A percentile compares a stretch with the other conserved stretches of the same genome.
phyloP scores from a whole-genome alignment of 2,329 filamentous ascomycete genomes.

The Ophiosphaerella korrae region DNA sequence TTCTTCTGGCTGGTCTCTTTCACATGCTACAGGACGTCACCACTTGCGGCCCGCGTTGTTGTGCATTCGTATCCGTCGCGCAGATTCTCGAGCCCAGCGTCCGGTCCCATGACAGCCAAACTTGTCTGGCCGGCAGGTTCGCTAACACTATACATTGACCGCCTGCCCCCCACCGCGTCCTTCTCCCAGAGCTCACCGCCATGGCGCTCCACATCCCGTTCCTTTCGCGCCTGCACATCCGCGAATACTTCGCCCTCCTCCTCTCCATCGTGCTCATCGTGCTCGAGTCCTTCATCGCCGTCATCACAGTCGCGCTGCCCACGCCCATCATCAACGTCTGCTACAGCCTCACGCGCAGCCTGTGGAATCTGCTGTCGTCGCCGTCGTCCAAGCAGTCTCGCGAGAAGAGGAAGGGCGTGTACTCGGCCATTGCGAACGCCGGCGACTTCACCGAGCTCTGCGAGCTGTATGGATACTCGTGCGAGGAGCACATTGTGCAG shows the following conservation, averaged over 20 bases:
- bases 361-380: slow-evolving; percentile 81
- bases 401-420: slow-evolving; percentile 73
- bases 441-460: slow-evolving; percentile 95
- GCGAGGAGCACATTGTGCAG: slow-evolving; percentile 95
- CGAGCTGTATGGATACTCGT: slow-evolving; percentile 85
- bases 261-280: slow-evolving; percentile 82
- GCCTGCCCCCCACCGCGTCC: too few species aligned
- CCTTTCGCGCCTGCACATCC: slow-evolving; percentile 63
- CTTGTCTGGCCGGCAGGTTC: too few species aligned
- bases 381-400: slow-evolving; percentile 71
- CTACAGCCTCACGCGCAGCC: slow-evolving; percentile 78
- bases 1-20: too few species aligned
- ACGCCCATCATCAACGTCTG: slow-evolving; percentile 79
- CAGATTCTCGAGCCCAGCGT: too few species aligned
- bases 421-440: slow-evolving; percentile 79
- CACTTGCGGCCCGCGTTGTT: too few species aligned
- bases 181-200: background rate
- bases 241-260: slow-evolving; percentile 86
- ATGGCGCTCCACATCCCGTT: slow-evolving; percentile 63
- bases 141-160: too few species aligned
- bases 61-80: too few species aligned
- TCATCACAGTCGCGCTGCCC: slow-evolving; percentile 86
- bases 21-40: too few species aligned
- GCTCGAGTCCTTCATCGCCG: slow-evolving; percentile 80
- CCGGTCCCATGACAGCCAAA: too few species aligned